Evolutionary conservation across 352 stramenopile species (phyloP).

Genomic region (Globisporangium viniferum): DNA sequence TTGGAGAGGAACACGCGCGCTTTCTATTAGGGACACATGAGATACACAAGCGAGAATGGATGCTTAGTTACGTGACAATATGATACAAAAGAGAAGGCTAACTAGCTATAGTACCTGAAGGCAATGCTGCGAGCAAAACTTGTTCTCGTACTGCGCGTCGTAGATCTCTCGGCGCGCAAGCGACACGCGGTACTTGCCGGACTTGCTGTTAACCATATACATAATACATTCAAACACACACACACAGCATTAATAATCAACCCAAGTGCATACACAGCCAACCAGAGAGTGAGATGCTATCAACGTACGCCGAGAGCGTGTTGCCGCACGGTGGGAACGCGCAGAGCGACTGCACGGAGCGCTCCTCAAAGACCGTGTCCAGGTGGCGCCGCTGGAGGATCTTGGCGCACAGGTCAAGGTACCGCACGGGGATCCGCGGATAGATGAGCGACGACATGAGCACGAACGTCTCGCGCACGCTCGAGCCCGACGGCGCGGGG

Average conservation of each 20-base stretch:
- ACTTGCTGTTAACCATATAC: constrained; percentile 30
- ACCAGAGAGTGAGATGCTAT: background rate
- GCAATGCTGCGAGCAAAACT: constrained; percentile 78
- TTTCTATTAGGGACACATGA: constrained; percentile 40
- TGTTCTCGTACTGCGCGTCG: constrained; percentile 69
- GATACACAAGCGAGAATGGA: background rate
- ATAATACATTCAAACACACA: background rate
- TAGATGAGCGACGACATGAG: constrained; percentile 80
- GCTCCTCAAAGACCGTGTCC: constrained; percentile 82
- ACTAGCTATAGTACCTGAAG: constrained; percentile 37
- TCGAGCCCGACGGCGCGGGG: constrained; percentile 36
- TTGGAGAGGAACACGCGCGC: constrained; percentile 55
- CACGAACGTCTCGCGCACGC: constrained; percentile 70
- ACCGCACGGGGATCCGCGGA: constrained; percentile 55
- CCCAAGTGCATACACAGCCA: too few relatives aligned
- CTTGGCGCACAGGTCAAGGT: constrained; percentile 59
- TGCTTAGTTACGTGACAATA: background rate
- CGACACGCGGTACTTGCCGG: constrained; percentile 71
- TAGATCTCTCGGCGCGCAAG: constrained; percentile 76
- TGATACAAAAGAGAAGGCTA: background rate
- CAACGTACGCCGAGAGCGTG: constrained; percentile 38
- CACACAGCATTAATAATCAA: background rate
- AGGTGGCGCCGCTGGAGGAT: constrained; percentile 79
- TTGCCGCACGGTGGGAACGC: constrained; percentile 72
- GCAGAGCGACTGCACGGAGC: constrained; percentile 60